A percentile compares a stretch with the other conserved stretches of the same genome.
Evolutionary conservation across 768 basidiomycete species (phyloP).

Genomic region (Amanita pseudoporphyria): DNA sequence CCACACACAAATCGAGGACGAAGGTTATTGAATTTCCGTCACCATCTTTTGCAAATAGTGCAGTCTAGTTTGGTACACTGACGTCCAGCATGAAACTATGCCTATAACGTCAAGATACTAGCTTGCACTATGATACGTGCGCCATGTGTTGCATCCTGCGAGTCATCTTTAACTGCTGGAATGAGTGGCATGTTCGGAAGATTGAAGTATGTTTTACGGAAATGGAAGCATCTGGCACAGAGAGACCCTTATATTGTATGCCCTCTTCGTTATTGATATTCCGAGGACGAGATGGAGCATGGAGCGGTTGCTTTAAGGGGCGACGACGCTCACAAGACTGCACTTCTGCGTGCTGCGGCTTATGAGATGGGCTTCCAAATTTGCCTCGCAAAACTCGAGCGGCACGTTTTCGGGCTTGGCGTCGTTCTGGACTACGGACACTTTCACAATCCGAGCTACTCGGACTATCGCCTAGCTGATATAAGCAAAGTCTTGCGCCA

Average conservation of each 20-base stretch:
- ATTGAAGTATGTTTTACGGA: not conserved
- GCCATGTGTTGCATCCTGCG: constrained; percentile 32
- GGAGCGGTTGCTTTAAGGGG: constrained; percentile 26
- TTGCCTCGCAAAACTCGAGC: constrained; percentile 26
- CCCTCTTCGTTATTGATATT: constrained; percentile 21
- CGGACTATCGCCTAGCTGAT: no score
- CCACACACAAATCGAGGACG: constrained; percentile 26
- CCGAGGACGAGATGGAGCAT: constrained; percentile 12
- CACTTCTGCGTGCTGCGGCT: constrained; percentile 21
- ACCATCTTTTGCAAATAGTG: constrained; percentile 22
- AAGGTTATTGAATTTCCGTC: constrained; percentile 26
- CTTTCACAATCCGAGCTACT: no score
- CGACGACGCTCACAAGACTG: constrained; percentile 24
- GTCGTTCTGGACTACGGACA: no score
- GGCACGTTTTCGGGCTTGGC: constrained; percentile 14
- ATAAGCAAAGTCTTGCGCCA: no score
- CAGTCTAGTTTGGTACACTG: constrained; percentile 44
- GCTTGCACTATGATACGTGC: constrained; percentile 39
- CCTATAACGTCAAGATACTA: constrained; percentile 39
- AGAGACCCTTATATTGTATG: constrained; percentile 11
- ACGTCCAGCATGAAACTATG: constrained; percentile 41
- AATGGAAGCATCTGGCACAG: no score
- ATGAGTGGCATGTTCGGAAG: not conserved
- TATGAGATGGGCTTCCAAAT: constrained; percentile 25
- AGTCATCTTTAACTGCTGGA: not conserved